A percentile compares a stretch with the other conserved stretches of the same genome.
phyloP scores from a whole-genome alignment of 2,329 filamentous ascomycete genomes.

The Leptodontidium sp. region DNA sequence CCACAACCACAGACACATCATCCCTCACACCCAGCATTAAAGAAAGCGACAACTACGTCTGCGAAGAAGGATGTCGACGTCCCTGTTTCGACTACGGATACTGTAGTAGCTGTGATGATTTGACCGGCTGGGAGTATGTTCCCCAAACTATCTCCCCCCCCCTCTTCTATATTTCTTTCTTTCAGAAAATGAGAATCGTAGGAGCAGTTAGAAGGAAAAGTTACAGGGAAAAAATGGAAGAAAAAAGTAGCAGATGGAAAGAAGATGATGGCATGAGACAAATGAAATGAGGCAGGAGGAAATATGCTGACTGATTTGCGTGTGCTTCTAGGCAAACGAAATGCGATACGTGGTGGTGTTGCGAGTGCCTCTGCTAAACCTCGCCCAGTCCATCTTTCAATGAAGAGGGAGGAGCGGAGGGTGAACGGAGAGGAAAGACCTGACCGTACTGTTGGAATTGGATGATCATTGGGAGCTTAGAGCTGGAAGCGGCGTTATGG shows the following conservation, averaged over 20 bases:
- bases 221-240: too few species aligned
- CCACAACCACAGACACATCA: background rate
- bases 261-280: background rate
- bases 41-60: background rate
- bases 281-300: background rate
- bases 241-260: too few species aligned
- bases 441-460: too few species aligned
- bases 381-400: too few species aligned
- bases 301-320: background rate
- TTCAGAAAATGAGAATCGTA: too few species aligned
- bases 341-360: constrained; percentile 10
- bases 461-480: too few species aligned
- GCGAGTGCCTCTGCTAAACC: constrained; percentile 10
- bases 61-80: constrained; percentile 16
- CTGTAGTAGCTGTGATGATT: constrained; percentile 6
- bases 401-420: too few species aligned
- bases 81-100: constrained; percentile 12
- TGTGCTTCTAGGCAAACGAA: background rate
- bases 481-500: too few species aligned
- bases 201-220: too few species aligned
- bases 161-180: background rate
- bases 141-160: background rate
- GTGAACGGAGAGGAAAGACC: too few species aligned
- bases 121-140: constrained; percentile 12
- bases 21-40: background rate